Base-by-base conservation (phyloP, 495 filamentous ascomycete species). In the Daldinia loculata region DNA sequence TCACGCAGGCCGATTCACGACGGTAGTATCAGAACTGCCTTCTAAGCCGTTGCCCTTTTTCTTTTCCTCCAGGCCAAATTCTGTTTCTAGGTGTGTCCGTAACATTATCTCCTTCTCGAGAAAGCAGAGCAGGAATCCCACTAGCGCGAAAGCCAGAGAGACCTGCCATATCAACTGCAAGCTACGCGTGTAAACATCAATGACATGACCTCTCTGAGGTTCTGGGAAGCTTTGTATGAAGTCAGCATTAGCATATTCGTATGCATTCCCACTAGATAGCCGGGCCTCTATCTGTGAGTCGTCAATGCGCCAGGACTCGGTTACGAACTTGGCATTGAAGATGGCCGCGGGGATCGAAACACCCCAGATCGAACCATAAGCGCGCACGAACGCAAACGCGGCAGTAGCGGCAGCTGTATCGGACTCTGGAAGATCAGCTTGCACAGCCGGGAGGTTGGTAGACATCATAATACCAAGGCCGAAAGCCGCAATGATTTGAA, bases 351-450 rank as follows among this genome's bases (percentile, higher is more conserved):
- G 39, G 4, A 43, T 43, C 1, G 15, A 43, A 17, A 43, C 39
- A 17, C 39, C 39, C 39, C 39, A 43, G 3, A 43, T 43, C 3
- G 39, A 43, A n/a, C 39, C 86, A 17, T 86, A 81, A 7, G 69
- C 79, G 0, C 85, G 76, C 0, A 86, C 55, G 56, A 88, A 87
- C 0, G 79, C 73, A 74, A 75, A 88, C 0, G 79, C 80, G 0
- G 66, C 81, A 0, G 83, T 85, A 0, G 81, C 78, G 0, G 74
- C 65, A 0, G 83, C 85, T 2, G 73, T 74, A 32, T 87, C 81
- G n/a, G 73, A 67, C 51, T 84, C 81, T 0, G 83, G 74, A 4
- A 83, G 71, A 22, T 68, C 59, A 32, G 77, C 75, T 59, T 80
- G 69, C 27, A 78, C 45, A 3, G 80, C 73, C 2, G 78, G 77